phyloP scores from a whole-genome alignment of 768 basidiomycete genomes.

The Phlegmacium glaucopus region DNA sequence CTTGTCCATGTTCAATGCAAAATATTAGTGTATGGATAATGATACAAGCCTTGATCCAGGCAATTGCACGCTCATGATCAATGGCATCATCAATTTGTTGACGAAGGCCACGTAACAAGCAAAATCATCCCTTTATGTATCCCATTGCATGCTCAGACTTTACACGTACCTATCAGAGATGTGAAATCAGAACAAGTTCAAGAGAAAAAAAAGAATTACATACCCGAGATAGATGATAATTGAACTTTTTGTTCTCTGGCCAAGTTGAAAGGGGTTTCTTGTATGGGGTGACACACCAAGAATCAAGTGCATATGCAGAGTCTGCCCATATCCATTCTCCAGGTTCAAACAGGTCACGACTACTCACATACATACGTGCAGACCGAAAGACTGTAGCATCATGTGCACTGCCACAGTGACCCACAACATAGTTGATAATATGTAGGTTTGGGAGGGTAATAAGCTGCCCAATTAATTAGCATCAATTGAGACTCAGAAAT shows the following conservation, averaged over 20 bases:
- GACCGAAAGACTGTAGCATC: conserved; percentile 18
- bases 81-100: conserved; percentile 19
- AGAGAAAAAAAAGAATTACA: not conserved
- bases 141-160: conserved; percentile 27
- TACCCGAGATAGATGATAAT: conserved; percentile 19
- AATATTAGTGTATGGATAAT: conserved; percentile 19
- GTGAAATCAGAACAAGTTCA: not conserved
- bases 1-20: conserved; percentile 4
- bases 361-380: not conserved
- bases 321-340: conserved; percentile 23
- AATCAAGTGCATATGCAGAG: conserved; percentile 24
- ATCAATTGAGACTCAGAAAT: not conserved
- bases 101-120: conserved; percentile 18
- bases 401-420: conserved; percentile 24
- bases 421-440: conserved; percentile 25
- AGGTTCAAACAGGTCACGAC: not conserved
- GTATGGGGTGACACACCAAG: conserved; percentile 22
- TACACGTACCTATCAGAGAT: conserved; percentile 19
- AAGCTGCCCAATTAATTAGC: conserved; percentile 13
- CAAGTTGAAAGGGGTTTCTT: conserved; percentile 23
- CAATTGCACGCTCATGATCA: conserved; percentile 13
- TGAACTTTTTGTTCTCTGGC: conserved; percentile 21
- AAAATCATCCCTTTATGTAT: conserved; percentile 24
- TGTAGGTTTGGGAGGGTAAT: conserved; percentile 23
- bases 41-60: conserved; percentile 21